Base-by-base conservation (phyloP, 169 alveolate species). In the Cryptosporidium parvum region DNA sequence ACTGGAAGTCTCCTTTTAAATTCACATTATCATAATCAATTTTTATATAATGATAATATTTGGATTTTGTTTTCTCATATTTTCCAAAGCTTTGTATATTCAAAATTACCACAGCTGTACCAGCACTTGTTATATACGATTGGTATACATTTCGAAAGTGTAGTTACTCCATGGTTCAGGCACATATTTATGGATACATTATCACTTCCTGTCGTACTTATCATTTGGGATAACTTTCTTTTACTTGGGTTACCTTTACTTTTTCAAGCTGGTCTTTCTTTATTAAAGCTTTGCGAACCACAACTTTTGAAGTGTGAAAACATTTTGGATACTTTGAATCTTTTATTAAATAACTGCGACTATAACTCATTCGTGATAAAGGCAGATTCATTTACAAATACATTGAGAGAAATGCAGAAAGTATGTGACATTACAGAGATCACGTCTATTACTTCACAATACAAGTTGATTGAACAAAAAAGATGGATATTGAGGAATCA, bases 401-500 rank as follows among this genome's bases (percentile, higher is more conserved):
- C 89, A 44, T 29, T 80, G 7, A 80, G 75, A 14, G 69, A 65
- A 61, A 59, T 80, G 42, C 73, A 65, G 23, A 39, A 33, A 23
- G 42, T 39, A 59, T 80, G 89, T 33, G 89, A 80, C 42, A 18
- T 59, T 1, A 62, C 89, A 8, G 59, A 80, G n/a, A 65, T 80
- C 33, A 45, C 65, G 21, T 80, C 89, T 3, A 62, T 80, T n/a
- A 62, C 62, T 37, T 80, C 89, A 65, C 89, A 80, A 18, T 62
- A 62, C 52, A 80, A 65, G 65, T 39, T 80, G 59, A 52, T 80
- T 0, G 89, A 80, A 45, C 89, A 80, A 44, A 80, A 80, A 31
- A 59, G 89, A 59, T 80, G 89, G 89, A 65, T 80, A 42, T 42
- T 80, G 35, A 80, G 75, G 65, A 80, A 69, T 39, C 89, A 80